Evolutionary conservation across 257 asterid species (phyloP).

Genomic region (Rhazya stricta): DNA sequence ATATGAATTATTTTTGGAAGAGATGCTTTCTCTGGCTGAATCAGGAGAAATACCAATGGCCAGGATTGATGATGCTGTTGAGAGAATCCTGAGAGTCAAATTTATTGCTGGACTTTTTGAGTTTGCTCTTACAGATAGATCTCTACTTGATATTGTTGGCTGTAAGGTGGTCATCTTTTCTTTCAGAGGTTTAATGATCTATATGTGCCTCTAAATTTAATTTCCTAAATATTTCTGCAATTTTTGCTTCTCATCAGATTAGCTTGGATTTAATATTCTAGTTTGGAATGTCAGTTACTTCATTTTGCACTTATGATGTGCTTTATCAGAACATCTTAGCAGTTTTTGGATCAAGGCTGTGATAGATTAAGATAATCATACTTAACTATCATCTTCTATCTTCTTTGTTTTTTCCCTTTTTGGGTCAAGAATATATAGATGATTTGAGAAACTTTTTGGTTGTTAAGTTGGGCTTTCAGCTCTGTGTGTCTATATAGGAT

Average conservation of each 20-base stretch:
- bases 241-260: neutral
- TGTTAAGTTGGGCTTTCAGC: too few species aligned
- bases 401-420: too few species aligned
- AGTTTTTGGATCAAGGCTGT: neutral
- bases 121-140: conserved; percentile 71
- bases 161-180: conserved; percentile 57
- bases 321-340: neutral
- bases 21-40: conserved; percentile 63
- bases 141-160: conserved; percentile 77
- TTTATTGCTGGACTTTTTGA: conserved; percentile 81
- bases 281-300: neutral
- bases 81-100: conserved; percentile 87
- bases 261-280: neutral
- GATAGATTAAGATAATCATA: neutral
- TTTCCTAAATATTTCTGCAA: neutral
- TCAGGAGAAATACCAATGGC: conserved; percentile 78
- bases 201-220: neutral
- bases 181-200: neutral
- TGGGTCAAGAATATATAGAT: too few species aligned
- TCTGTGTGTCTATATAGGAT: neutral
- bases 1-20: conserved; percentile 74
- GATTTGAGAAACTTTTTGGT: neutral
- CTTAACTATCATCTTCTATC: too few species aligned
- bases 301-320: neutral
- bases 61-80: conserved; percentile 92